Evolutionary conservation across 257 asterid species (phyloP).

Genomic region (Gentiana dahurica): DNA sequence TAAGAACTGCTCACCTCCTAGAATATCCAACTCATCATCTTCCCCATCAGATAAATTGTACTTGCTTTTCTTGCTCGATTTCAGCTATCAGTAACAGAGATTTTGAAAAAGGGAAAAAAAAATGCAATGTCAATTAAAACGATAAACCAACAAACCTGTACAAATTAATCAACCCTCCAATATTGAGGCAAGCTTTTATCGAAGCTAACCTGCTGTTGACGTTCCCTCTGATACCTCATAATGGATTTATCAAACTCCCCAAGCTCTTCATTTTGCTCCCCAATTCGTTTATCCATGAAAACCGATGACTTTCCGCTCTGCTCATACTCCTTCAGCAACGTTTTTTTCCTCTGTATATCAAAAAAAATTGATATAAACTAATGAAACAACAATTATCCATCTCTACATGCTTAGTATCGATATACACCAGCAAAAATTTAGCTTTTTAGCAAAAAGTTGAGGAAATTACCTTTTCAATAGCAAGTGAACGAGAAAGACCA

Average conservation of each 20-base stretch:
- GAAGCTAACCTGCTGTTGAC: constrained; percentile 24
- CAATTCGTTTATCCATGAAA: constrained; percentile 81
- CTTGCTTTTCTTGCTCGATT: constrained; percentile 56
- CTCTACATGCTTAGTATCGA: not conserved
- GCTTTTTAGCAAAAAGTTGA: not conserved
- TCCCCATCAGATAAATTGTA: constrained; percentile 87
- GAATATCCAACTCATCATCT: constrained; percentile 68
- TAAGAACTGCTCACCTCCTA: constrained; percentile 24
- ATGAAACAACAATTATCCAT: not conserved
- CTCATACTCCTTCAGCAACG: constrained; percentile 78
- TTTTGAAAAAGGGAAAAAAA: not conserved
- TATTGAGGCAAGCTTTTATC: too few relatives aligned
- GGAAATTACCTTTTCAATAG: constrained; percentile 59
- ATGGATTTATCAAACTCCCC: constrained; percentile 85
- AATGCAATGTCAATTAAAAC: too few relatives aligned
- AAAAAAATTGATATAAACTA: not conserved
- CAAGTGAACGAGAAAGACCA: constrained; percentile 80
- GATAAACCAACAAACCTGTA: too few relatives aligned
- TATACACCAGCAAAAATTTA: not conserved
- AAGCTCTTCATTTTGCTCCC: constrained; percentile 73
- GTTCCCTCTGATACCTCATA: constrained; percentile 81
- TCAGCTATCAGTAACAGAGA: constrained; percentile 30
- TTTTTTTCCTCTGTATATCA: constrained; percentile 71
- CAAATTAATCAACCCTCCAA: too few relatives aligned
- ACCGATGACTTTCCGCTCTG: constrained; percentile 66